Base-by-base conservation (phyloP, 2,329 filamentous ascomycete species). In the Pseudogymnoascus sp. region DNA sequence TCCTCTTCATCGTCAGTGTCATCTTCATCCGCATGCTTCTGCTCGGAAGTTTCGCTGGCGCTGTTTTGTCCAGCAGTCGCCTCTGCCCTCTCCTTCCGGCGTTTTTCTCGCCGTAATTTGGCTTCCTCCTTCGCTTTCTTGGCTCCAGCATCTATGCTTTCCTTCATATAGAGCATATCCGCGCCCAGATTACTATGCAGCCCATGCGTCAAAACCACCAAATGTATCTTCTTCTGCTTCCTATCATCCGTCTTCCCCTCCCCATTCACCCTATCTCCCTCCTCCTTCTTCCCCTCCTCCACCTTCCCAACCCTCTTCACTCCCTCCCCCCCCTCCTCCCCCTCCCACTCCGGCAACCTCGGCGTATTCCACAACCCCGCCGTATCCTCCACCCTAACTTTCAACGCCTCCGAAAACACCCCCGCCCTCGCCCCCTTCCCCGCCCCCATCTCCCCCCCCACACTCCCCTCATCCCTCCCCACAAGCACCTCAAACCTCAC, bases 111-210 rank as follows among this genome's bases (percentile, higher is more conserved):
- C 64, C 89, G 81, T 60, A 78, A 81, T 73, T 82, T 87, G 38
- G 87, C 85, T 74, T 90, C 87, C 60, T 85, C 78, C 69, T 87
- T 87, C 28, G 90, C 88, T 72, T 93, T 86, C 69, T 80, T 87
- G 3, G 88, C 88, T 2, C 90, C 87, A 28, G 87, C 86, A 77
- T 99, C 95, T 66, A 99, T 97, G 75, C 91, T 96, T 76, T 99
- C 95, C 73, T 99, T 99, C 74, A 99, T 78, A 73, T 90, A 99
- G 19, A 99, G 80, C 95, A 99, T 96, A 74, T 99, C 95, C 21
- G 92, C 90, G 4, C 95, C 91, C 11, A 97, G 81, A 74, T 99
- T 99, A 76, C 93, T 96, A 75, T 99, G 95, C 67, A 99, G 76
- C 0, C 95, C 95, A 77, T 99, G 95, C 0, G 95, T 97, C 60